phyloP scores from a whole-genome alignment of 768 basidiomycete species.

The Boletus insuetus region DNA sequence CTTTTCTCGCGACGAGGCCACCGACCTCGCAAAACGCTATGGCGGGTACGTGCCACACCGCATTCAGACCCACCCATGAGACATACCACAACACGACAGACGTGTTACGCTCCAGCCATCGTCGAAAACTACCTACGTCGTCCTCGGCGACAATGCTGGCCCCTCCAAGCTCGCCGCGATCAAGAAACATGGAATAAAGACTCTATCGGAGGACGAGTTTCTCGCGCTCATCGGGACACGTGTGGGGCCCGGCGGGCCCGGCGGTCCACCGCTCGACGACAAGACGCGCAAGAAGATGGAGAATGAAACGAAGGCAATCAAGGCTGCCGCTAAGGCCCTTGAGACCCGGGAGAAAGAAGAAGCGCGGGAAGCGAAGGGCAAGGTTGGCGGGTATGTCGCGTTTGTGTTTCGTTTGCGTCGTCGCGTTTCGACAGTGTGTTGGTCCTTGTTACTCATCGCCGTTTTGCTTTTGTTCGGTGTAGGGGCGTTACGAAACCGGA shows the following conservation, averaged over 20 bases:
- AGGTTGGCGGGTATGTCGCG: conserved; percentile 18
- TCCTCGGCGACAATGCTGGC: conserved; percentile 86
- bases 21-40: conserved; percentile 87
- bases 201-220: conserved; percentile 85
- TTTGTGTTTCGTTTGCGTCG: no score
- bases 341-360: conserved; percentile 33
- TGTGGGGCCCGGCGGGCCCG: conserved; percentile 41
- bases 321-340: conserved; percentile 72
- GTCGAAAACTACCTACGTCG: conserved; percentile 83
- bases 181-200: conserved; percentile 71
- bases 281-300: conserved; percentile 79
- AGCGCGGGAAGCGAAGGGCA: conserved; percentile 4
- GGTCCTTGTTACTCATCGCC: no score
- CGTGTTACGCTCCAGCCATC: conserved; percentile 88
- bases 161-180: conserved; percentile 86
- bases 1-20: conserved; percentile 83
- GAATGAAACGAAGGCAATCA: conserved; percentile 77
- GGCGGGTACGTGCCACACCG: conserved; percentile 68
- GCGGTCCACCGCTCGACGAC: conserved; percentile 54
- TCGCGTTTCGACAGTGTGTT: no score
- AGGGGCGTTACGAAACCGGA: conserved; percentile 36
- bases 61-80: no score
- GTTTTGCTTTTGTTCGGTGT: not conserved
- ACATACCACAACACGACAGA: conserved; percentile 37
- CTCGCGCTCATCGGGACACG: conserved; percentile 77